These are phyloP conservation scores for Chrysosporium keratinophilum DNA, from an alignment of 2,329 filamentous ascomycete genomes.

Conservation along the genomic window DNA sequence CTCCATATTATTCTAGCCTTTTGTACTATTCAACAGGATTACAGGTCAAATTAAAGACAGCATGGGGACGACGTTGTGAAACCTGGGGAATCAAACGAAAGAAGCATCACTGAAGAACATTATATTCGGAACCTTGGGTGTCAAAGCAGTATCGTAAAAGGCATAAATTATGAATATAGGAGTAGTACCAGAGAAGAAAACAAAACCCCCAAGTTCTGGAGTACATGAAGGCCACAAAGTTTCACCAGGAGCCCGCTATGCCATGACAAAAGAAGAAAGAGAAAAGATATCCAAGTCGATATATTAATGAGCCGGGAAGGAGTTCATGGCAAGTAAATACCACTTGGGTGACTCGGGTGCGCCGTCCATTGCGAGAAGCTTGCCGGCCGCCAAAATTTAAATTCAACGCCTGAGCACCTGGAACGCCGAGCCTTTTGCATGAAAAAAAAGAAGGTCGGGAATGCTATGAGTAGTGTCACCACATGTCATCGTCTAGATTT, in stretches of 20 bases:
- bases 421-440: not conserved
- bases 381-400: not conserved
- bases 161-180: slow-evolving; percentile 4
- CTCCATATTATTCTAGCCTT: no score
- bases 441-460: not conserved
- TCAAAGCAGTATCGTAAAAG: not conserved
- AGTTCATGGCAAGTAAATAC: not conserved
- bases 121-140: not conserved
- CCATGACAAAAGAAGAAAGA: slow-evolving; percentile 7
- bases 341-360: not conserved
- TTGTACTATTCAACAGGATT: not conserved
- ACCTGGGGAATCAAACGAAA: no score
- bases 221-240: not conserved
- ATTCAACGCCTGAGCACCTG: not conserved
- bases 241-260: slow-evolving; percentile 16
- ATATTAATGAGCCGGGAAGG: not conserved
- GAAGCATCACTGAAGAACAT: no score
- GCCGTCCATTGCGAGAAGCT: not conserved
- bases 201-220: not conserved
- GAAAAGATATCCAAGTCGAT: slow-evolving; percentile 1
- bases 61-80: not conserved
- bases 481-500: slow-evolving; percentile 41
- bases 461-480: slow-evolving; percentile 27
- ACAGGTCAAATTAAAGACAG: not conserved
- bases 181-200: not conserved